These are phyloP conservation scores for Tetrapisispora phaffii DNA, from an alignment of 805 yeast species.

Conservation along the genomic window DNA sequence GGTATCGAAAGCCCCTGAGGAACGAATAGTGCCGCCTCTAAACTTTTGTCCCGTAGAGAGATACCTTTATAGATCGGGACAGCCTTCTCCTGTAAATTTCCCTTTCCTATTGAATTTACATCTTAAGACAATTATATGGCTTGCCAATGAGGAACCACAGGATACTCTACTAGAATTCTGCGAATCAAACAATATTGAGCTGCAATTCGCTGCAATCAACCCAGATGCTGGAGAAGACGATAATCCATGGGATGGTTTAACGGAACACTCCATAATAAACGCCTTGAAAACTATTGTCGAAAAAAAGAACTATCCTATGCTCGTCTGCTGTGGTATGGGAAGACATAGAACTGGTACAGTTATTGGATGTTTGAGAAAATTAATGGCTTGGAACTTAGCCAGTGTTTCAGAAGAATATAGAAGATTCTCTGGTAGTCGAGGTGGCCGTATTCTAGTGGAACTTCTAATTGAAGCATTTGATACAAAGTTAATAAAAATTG, in stretches of 20 bases:
- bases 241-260: constrained; percentile 94
- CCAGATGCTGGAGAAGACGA: constrained; percentile 61
- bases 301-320: constrained; percentile 66
- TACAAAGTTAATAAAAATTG: constrained; percentile 24
- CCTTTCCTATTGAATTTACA: constrained; percentile 69
- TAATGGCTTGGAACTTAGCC: constrained; percentile 97
- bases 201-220: constrained; percentile 75
- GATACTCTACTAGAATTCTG: constrained; percentile 80
- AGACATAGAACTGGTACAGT: constrained; percentile 96
- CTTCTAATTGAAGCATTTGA: constrained; percentile 59
- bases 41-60: constrained; percentile 93
- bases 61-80: constrained; percentile 81
- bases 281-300: constrained; percentile 71
- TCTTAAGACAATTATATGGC: constrained; percentile 78
- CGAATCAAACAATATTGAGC: constrained; percentile 55
- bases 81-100: constrained; percentile 88
- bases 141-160: constrained; percentile 91
- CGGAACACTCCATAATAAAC: constrained; percentile 67
- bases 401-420: constrained; percentile 88
- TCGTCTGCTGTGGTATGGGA: constrained; percentile 98
- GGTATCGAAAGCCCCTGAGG: constrained; percentile 46
- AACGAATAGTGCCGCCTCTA: constrained; percentile 80
- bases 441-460: constrained; percentile 88
- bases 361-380: constrained; percentile 80
- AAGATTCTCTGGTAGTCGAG: constrained; percentile 84